A percentile compares a stretch with the other conserved stretches of the same genome.
phyloP scores from a whole-genome alignment of 2,329 filamentous ascomycete species.

The Claviceps quebecensis region DNA sequence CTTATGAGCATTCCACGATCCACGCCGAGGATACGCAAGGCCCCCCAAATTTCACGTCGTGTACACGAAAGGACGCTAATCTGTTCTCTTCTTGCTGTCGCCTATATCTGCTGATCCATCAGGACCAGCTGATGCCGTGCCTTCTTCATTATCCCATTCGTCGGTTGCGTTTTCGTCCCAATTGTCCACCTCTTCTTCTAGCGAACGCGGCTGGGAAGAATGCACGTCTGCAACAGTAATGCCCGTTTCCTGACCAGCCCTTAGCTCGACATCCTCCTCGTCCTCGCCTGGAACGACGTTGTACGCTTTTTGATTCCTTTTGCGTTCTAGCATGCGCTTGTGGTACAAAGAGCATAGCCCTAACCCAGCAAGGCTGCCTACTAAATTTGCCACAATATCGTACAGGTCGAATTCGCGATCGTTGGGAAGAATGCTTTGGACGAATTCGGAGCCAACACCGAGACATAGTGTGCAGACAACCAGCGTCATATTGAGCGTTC shows the following conservation, averaged over 20 bases:
- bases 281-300: slow-evolving; percentile 51
- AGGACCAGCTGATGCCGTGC: slow-evolving; percentile 8
- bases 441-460: slow-evolving; percentile 60
- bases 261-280: slow-evolving; percentile 63
- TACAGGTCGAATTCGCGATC: slow-evolving; percentile 59
- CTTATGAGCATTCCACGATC: neutral
- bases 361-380: slow-evolving; percentile 60
- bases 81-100: slow-evolving; percentile 20
- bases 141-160: slow-evolving; percentile 39
- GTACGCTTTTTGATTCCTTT: slow-evolving; percentile 60
- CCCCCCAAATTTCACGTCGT: neutral
- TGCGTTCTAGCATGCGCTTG: slow-evolving; percentile 84
- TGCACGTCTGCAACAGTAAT: slow-evolving; percentile 26
- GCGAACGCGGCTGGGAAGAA: slow-evolving; percentile 18
- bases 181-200: slow-evolving; percentile 79
- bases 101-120: slow-evolving; percentile 14
- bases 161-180: slow-evolving; percentile 75
- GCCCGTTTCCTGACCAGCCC: slow-evolving; percentile 55
- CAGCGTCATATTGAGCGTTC: slow-evolving; percentile 71
- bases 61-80: slow-evolving; percentile 10
- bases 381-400: slow-evolving; percentile 77
- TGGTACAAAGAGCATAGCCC: slow-evolving; percentile 83
- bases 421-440: slow-evolving; percentile 63
- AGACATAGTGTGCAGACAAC: slow-evolving; percentile 61
- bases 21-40: neutral